A percentile compares a stretch with the other conserved stretches of the same genome.
phyloP scores from a whole-genome alignment of 129 eudicot genomes.

The Escallonia rubra region DNA sequence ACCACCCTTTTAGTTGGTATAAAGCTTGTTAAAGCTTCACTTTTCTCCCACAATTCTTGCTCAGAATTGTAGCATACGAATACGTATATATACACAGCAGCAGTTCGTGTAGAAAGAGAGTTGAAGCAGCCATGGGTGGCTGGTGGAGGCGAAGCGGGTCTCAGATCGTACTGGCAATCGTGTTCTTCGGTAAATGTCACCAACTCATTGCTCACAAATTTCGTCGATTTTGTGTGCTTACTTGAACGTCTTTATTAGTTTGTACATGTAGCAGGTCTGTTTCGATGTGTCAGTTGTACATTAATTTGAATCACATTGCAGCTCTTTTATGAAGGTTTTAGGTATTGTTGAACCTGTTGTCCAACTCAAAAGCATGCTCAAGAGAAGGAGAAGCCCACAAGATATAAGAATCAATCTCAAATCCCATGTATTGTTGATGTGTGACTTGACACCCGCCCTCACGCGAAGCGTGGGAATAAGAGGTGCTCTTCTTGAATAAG shows the following conservation, averaged over 20 bases:
- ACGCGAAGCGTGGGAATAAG: too few relatives aligned
- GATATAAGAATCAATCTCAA: too few relatives aligned
- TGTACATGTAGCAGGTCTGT: background rate
- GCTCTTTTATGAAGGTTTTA: background rate
- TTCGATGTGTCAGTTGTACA: background rate
- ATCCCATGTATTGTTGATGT: too few relatives aligned
- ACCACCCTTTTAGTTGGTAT: too few relatives aligned
- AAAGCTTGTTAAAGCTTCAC: background rate
- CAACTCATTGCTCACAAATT: background rate
- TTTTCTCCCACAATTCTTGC: background rate
- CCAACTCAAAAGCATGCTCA: too few relatives aligned
- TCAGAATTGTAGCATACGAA: background rate
- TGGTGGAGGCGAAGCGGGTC: constrained; percentile 34
- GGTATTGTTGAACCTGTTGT: too few relatives aligned
- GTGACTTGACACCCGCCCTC: too few relatives aligned
- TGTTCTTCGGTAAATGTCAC: constrained; percentile 39
- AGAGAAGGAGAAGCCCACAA: too few relatives aligned
- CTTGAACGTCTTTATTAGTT: background rate
- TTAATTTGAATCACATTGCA: background rate
- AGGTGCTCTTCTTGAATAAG: too few relatives aligned
- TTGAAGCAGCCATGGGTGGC: constrained; percentile 39
- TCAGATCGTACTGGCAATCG: constrained; percentile 44
- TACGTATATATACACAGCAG: constrained; percentile 1
- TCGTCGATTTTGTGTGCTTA: background rate
- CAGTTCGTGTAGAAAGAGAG: background rate